A percentile compares a stretch with the other conserved stretches of the same genome.
Conservation (phyloP, 371 early-diverging fungal genomes). For the Haplosporangium sp. region DNA sequence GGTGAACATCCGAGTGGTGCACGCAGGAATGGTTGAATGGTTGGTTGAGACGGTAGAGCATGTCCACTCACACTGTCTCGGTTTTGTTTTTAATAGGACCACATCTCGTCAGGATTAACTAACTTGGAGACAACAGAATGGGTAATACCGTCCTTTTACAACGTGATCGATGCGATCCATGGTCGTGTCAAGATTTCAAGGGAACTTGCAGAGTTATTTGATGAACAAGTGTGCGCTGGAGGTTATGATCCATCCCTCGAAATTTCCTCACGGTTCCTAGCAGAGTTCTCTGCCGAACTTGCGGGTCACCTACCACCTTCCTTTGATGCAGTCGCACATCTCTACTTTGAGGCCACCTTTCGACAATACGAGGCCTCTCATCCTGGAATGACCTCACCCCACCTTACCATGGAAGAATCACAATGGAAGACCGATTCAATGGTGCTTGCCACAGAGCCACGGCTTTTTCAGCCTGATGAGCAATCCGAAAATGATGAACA, state of each 20-base stretch:
- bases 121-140: constrained; percentile 18
- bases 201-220: constrained; percentile 24
- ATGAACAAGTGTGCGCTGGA: constrained; percentile 14
- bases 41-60: too few relatives aligned
- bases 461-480: too few relatives aligned
- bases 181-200: constrained; percentile 15
- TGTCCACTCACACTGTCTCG: background rate
- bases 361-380: constrained; percentile 21
- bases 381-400: background rate
- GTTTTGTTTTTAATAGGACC: background rate
- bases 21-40: too few relatives aligned
- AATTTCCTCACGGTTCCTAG: constrained; percentile 23
- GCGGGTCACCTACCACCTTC: constrained; percentile 35
- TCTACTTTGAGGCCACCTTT: constrained; percentile 39
- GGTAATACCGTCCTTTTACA: constrained; percentile 26
- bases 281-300: constrained; percentile 30
- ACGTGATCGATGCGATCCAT: constrained; percentile 32
- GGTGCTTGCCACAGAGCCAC: background rate
- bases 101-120: constrained; percentile 4
- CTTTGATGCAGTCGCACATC: constrained; percentile 37
- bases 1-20: too few relatives aligned
- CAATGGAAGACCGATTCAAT: background rate
- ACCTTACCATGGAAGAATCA: too few relatives aligned
- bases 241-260: constrained; percentile 19
- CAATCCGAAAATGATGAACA: constrained; percentile 7